Percentiles rank a stretch among this genome's conserved stretches.
phyloP scores from a whole-genome alignment of 164 flowering plant species.

The Liriodendron chinense region DNA sequence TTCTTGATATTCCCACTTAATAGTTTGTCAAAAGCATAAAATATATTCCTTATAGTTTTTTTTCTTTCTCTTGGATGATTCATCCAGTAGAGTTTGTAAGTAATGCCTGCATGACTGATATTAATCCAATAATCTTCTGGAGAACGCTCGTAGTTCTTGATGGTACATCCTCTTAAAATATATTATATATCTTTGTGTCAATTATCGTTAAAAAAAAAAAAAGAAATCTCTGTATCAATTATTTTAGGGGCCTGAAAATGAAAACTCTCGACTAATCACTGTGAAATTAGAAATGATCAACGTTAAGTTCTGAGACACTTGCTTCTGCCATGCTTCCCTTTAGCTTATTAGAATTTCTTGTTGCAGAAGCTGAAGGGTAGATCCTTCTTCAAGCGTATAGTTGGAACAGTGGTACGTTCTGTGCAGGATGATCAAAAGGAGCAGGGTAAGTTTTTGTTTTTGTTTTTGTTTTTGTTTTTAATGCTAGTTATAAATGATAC shows the following conservation, averaged over 20 bases:
- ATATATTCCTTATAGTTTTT: too few relatives aligned
- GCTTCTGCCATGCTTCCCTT: not conserved
- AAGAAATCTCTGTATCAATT: too few relatives aligned
- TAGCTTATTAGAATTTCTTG: conserved; percentile 10
- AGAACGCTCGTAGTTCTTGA: not conserved
- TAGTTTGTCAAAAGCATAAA: too few relatives aligned
- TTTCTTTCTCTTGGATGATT: not conserved
- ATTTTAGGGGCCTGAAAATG: too few relatives aligned
- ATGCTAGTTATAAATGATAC: too few relatives aligned
- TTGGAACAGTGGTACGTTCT: conserved; percentile 91
- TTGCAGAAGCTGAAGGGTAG: conserved; percentile 71
- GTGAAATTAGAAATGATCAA: not conserved
- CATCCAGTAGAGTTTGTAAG: not conserved
- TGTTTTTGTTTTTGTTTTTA: not conserved
- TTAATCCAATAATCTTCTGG: not conserved
- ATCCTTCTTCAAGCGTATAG: conserved; percentile 77
- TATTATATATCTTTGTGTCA: too few relatives aligned
- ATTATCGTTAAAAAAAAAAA: too few relatives aligned
- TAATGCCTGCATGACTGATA: not conserved
- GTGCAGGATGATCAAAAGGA: conserved; percentile 93
- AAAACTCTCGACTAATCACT: not conserved
- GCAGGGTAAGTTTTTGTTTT: conserved; percentile 58
- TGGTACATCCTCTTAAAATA: conserved; percentile 1
- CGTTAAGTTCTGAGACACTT: not conserved
- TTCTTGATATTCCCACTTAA: too few relatives aligned